Evolutionary conservation across 768 basidiomycete genomes (phyloP), one percentile per base, ranked within the genome.

Genomic region (Tylopilus plumbeoviolaceoides): DNA sequence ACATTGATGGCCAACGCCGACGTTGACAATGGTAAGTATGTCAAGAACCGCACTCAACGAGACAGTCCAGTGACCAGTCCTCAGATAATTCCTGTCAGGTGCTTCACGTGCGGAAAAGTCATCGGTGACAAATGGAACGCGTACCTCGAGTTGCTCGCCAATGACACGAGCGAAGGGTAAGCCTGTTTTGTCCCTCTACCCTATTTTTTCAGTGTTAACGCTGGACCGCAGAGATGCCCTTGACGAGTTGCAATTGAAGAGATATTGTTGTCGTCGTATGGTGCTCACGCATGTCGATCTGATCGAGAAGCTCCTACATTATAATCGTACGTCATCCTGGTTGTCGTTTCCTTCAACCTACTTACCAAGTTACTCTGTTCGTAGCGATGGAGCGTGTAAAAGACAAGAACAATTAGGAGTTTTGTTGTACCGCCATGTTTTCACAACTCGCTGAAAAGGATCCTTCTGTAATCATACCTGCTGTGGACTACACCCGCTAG

Each of bases 241-340:
- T 41, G 92, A 95, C 56, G 84, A 89, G 61, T 75, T 95, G 2
- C 89, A 94, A 59, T 73, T 98, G 42, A 95, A 91, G 70, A 75
- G 95, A 50, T 98, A 98, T 65, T 98, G 95, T 72, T 98, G 95
- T 72, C 80, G 95, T 43, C 82, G 95, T 44, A 98, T 98, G 95
- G 91, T 98, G 6, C 75, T 98, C 49, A 98, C 95, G 0, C 95
- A 98, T 68, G 95, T 98, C 51, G 95, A 98, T 72, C 78, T 98
- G 57, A 98, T 98, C 60, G 95, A 98, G 73, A 98, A 98, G 72
- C 79, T 98, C 17, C 75, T 98, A 21, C 92, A 95, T 63, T 98
- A 95, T 70, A 95, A 95, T 70, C 93, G 94, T 97, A 48, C 51
- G 69, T 63, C 42, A 18, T 40, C 47, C 23, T 23, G 23, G 61